These are phyloP conservation scores for Pseudozyma hubeiensis DNA, from an alignment of 1,284 basidiomycete species.

Conservation along the genomic window DNA sequence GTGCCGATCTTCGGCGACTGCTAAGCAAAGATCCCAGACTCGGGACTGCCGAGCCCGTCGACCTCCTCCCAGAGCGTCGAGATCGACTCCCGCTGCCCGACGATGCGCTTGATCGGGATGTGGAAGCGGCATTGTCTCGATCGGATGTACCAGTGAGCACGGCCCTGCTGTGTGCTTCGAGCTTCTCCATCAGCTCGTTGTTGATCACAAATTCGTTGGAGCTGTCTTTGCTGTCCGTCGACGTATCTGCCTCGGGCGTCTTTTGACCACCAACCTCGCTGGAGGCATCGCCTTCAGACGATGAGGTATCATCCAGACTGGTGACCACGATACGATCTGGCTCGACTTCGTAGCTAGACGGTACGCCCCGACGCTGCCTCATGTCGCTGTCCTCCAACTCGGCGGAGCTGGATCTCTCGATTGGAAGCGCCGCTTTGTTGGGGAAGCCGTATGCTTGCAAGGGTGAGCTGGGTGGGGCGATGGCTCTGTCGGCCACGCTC, in stretches of 20 bases:
- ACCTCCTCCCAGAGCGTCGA: slow-evolving; percentile 32
- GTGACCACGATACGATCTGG: slow-evolving; percentile 50
- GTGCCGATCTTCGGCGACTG: slow-evolving; percentile 31
- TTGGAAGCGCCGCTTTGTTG: background rate
- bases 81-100: slow-evolving; percentile 9
- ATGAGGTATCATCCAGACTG: slow-evolving; percentile 43
- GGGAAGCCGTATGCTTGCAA: slow-evolving; percentile 12
- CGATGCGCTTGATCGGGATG: slow-evolving; percentile 15
- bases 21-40: slow-evolving; percentile 32
- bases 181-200: slow-evolving; percentile 58
- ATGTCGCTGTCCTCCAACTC: slow-evolving; percentile 40
- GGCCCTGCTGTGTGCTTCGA: slow-evolving; percentile 49
- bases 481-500: slow-evolving; percentile 8
- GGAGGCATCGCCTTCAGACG: slow-evolving; percentile 27
- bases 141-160: slow-evolving; percentile 49
- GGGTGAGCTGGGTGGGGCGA: slow-evolving; percentile 20
- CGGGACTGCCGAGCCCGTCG: slow-evolving; percentile 12
- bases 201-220: slow-evolving; percentile 47
- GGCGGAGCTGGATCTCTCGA: slow-evolving; percentile 3
- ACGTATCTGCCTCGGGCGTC: slow-evolving; percentile 35
- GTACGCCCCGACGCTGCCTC: slow-evolving; percentile 24
- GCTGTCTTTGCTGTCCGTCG: slow-evolving; percentile 23
- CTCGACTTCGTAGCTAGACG: slow-evolving; percentile 48
- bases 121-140: slow-evolving; percentile 37
- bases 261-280: slow-evolving; percentile 14